These are phyloP conservation scores for Lactarius hatsudake DNA, from an alignment of 768 basidiomycete genomes.

Conservation along the genomic window DNA sequence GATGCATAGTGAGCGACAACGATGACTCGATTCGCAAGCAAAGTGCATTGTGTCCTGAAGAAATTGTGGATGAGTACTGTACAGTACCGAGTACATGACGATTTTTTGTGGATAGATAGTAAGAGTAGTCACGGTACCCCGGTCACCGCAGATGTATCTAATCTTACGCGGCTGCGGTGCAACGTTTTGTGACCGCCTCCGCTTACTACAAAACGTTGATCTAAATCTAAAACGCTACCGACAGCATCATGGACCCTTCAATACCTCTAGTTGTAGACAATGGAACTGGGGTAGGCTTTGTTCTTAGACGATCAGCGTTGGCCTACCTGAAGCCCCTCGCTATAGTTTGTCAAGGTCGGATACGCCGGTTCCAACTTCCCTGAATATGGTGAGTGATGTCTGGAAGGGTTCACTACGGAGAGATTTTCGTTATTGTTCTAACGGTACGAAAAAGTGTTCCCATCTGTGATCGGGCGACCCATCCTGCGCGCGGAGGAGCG, in stretches of 20 bases:
- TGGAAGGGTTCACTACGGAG: not conserved
- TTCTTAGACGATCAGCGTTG: not conserved
- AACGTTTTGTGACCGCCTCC: not conserved
- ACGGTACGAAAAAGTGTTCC: slow-evolving; percentile 65
- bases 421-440: not conserved
- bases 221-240: slow-evolving; percentile 3
- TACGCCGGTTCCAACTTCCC: slow-evolving; percentile 67
- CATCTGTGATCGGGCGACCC: slow-evolving; percentile 94
- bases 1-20: too few species aligned
- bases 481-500: slow-evolving; percentile 98
- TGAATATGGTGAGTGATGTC: slow-evolving; percentile 44
- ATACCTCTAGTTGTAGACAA: slow-evolving; percentile 57
- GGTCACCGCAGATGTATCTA: slow-evolving; percentile 2
- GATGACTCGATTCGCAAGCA: too few species aligned
- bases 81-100: too few species aligned
- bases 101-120: not conserved
- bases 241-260: slow-evolving; percentile 36
- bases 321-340: not conserved
- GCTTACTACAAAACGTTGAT: not conserved
- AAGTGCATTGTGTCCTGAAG: too few species aligned
- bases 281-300: slow-evolving; percentile 54
- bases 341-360: slow-evolving; percentile 62
- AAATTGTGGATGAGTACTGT: too few species aligned
- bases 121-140: not conserved
- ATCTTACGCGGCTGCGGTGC: not conserved